Percentiles rank a stretch among this genome's conserved stretches.
Conservation (phyloP, 2,329 filamentous ascomycete genomes). For the Pestalotiopsis sp. region DNA sequence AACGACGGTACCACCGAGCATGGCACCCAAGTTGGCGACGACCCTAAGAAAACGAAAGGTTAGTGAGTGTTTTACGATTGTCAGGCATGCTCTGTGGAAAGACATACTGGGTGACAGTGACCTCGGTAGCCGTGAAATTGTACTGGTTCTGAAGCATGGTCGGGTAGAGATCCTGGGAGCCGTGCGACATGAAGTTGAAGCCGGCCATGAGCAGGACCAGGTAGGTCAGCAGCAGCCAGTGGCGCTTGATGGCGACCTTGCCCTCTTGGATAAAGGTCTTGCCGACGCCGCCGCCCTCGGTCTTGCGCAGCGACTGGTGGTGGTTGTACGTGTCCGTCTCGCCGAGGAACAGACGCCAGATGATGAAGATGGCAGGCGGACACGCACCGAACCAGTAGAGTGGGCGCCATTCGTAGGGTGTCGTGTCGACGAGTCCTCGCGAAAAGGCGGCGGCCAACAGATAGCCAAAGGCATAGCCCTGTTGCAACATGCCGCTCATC, state of each 20-base stretch:
- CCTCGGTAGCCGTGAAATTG: constrained; percentile 51
- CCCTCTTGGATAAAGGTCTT: constrained; percentile 75
- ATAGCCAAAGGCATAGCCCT: constrained; percentile 72
- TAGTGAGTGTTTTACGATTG: not conserved
- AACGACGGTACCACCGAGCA: constrained; percentile 67
- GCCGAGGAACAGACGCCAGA: constrained; percentile 75
- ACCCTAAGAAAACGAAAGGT: constrained; percentile 40
- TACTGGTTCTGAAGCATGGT: constrained; percentile 63
- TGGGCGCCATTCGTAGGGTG: constrained; percentile 78
- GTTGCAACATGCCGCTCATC: constrained; percentile 76
- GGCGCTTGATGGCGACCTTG: constrained; percentile 74
- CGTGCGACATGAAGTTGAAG: constrained; percentile 91
- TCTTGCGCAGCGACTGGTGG: constrained; percentile 63
- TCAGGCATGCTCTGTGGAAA: not conserved
- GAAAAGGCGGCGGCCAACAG: constrained; percentile 61
- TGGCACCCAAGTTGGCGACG: constrained; percentile 71
- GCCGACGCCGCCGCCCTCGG: constrained; percentile 58
- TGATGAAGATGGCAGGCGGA: constrained; percentile 79
- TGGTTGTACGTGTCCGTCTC: constrained; percentile 77
- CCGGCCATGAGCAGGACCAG: constrained; percentile 86
- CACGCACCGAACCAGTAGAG: constrained; percentile 88
- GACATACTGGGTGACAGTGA: constrained; percentile 64
- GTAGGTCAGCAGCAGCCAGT: constrained; percentile 82
- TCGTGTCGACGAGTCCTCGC: constrained; percentile 73
- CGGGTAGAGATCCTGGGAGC: constrained; percentile 66